Evolutionary conservation across 768 basidiomycete genomes (phyloP).

Genomic region (Termitomyces sp.): DNA sequence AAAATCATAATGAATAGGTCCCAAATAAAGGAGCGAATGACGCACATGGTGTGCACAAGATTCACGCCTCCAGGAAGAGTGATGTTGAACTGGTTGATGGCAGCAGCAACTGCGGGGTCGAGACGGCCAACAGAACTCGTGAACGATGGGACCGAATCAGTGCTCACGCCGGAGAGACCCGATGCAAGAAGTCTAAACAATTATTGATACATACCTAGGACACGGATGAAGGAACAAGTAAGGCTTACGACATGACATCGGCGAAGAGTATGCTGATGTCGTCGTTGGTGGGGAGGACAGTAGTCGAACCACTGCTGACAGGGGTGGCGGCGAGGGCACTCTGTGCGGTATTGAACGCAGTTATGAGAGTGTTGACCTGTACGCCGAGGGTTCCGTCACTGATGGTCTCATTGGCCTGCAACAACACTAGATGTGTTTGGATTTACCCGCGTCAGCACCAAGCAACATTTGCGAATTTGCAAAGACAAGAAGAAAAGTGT

Average conservation of each 20-base stretch:
- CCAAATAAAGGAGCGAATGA: neutral
- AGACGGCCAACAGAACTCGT: constrained; percentile 18
- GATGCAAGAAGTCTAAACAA: constrained; percentile 20
- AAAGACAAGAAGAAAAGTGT: too few relatives aligned
- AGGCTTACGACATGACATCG: constrained; percentile 24
- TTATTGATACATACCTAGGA: neutral
- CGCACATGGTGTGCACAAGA: constrained; percentile 27
- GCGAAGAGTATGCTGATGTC: constrained; percentile 25
- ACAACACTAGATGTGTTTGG: constrained; percentile 15
- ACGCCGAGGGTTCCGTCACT: constrained; percentile 22
- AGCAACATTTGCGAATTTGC: neutral
- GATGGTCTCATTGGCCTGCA: constrained; percentile 24
- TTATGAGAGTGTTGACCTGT: constrained; percentile 20
- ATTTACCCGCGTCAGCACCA: neutral
- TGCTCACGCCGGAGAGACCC: constrained; percentile 23
- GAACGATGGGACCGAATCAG: constrained; percentile 21
- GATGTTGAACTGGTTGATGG: constrained; percentile 21
- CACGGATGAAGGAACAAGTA: neutral
- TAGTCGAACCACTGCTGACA: constrained; percentile 26
- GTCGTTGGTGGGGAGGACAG: constrained; percentile 26
- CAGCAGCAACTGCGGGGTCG: constrained; percentile 23
- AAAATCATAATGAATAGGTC: neutral
- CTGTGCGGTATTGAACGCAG: constrained; percentile 20
- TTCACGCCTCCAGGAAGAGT: constrained; percentile 20
- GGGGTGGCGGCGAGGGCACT: constrained; percentile 17